Conservation (phyloP, 2,329 filamentous ascomycete genomes). For the Trichoderma simmonsii region DNA sequence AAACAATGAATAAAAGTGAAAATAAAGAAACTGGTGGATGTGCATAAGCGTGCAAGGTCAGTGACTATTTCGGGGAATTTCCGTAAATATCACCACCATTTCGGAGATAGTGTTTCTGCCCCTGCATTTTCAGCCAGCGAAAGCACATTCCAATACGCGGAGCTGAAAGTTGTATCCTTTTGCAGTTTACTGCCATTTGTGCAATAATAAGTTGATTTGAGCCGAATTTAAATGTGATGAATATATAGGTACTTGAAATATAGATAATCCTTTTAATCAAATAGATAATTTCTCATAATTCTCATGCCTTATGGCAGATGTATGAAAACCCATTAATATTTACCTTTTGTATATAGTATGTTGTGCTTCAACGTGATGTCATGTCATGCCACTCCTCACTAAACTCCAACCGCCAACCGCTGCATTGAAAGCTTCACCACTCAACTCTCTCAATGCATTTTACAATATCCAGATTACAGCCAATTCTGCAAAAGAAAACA, state of each 20-base stretch:
- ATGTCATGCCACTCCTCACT: slow-evolving; percentile 1
- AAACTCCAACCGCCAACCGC: not conserved
- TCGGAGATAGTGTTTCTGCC: not conserved
- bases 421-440: not conserved
- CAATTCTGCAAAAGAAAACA: slow-evolving; percentile 8
- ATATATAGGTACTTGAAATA: too few species aligned
- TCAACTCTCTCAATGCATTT: not conserved
- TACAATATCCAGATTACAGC: not conserved
- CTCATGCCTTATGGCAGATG: not conserved
- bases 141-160: not conserved
- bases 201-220: not conserved
- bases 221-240: not conserved
- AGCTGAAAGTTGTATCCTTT: not conserved
- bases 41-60: not conserved
- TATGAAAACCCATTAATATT: not conserved
- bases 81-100: not conserved
- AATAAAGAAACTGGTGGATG: not conserved
- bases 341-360: not conserved
- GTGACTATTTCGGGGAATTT: not conserved
- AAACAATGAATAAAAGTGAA: not conserved
- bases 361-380: slow-evolving; percentile 6
- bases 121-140: not conserved
- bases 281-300: not conserved
- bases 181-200: not conserved
- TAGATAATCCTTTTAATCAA: too few species aligned